phyloP scores from a whole-genome alignment of 768 basidiomycete species.

The Mycena leptocephala region DNA sequence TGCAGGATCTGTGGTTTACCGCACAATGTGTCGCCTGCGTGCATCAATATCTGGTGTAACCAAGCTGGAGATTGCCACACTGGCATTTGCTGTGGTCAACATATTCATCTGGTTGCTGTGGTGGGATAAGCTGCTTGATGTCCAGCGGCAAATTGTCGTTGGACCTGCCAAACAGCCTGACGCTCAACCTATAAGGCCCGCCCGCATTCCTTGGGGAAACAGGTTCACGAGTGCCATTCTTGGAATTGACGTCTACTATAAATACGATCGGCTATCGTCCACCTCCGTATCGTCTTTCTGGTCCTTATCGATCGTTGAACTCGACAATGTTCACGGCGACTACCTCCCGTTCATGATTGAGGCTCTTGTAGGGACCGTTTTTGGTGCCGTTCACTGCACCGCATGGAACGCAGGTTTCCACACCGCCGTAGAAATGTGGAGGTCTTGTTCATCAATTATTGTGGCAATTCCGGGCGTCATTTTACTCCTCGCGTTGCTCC shows the following conservation, averaged over 20 bases:
- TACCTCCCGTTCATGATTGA: background rate
- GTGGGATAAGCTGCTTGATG: conserved; percentile 59
- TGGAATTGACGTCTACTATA: background rate
- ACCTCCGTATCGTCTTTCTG: background rate
- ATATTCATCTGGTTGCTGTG: conserved; percentile 53
- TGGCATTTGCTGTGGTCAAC: conserved; percentile 52
- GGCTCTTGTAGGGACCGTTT: conserved; percentile 30
- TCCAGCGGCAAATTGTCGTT: conserved; percentile 40
- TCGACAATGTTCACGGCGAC: background rate
- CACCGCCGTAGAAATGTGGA: conserved; percentile 39
- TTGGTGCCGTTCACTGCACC: conserved; percentile 46
- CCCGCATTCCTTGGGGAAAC: background rate
- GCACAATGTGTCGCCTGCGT: conserved; percentile 47
- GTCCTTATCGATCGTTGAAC: background rate
- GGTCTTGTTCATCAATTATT: conserved; percentile 31
- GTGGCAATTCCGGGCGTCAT: conserved; percentile 29
- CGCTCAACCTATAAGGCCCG: background rate
- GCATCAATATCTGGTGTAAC: conserved; percentile 46
- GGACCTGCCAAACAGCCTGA: background rate
- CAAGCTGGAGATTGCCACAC: conserved; percentile 54
- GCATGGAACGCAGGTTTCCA: conserved; percentile 44
- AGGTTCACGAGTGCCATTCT: background rate
- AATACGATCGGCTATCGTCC: background rate
- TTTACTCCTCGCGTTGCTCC: no score
- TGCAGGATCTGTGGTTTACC: conserved; percentile 56